Evolutionary conservation across 108 stramenopile genomes (phyloP).

Genomic region (Cyclotella kingstonii): DNA sequence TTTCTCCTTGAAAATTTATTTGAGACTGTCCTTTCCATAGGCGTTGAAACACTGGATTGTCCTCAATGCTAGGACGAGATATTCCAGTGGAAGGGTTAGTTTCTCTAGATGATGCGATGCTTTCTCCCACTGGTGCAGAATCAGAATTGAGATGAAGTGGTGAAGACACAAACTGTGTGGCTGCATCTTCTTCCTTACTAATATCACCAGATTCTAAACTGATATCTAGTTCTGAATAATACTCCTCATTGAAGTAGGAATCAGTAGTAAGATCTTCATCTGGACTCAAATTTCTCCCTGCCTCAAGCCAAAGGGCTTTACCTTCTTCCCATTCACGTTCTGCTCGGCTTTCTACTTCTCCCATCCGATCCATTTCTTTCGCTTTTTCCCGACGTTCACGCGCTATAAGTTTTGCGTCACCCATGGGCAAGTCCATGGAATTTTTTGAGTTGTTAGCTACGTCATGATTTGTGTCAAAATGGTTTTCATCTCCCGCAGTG

Average conservation of each 20-base stretch:
- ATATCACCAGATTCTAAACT: constrained; percentile 37
- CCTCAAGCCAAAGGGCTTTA: constrained; percentile 39
- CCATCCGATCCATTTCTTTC: constrained; percentile 36
- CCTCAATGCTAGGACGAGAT: constrained; percentile 40
- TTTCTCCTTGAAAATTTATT: constrained; percentile 31
- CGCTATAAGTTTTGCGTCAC: constrained; percentile 34
- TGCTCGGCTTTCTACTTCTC: constrained; percentile 30
- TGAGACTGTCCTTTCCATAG: constrained; percentile 41
- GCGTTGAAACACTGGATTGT: constrained; percentile 71
- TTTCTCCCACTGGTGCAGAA: too few relatives aligned
- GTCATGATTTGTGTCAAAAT: background rate
- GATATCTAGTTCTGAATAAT: constrained; percentile 25
- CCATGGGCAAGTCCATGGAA: constrained; percentile 26
- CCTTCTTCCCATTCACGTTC: constrained; percentile 44
- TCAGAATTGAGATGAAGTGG: too few relatives aligned
- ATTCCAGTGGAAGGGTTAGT: background rate
- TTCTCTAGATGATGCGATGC: background rate
- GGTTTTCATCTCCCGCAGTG: constrained; percentile 4
- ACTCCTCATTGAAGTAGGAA: background rate
- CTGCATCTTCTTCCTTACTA: constrained; percentile 32
- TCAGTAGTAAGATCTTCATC: background rate
- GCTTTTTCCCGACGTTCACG: constrained; percentile 23
- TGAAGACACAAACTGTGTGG: too few relatives aligned
- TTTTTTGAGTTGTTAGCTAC: background rate
- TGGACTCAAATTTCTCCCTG: background rate